Conservation (phyloP, 2,329 filamentous ascomycete genomes). For the Coniochaeta sp. region DNA sequence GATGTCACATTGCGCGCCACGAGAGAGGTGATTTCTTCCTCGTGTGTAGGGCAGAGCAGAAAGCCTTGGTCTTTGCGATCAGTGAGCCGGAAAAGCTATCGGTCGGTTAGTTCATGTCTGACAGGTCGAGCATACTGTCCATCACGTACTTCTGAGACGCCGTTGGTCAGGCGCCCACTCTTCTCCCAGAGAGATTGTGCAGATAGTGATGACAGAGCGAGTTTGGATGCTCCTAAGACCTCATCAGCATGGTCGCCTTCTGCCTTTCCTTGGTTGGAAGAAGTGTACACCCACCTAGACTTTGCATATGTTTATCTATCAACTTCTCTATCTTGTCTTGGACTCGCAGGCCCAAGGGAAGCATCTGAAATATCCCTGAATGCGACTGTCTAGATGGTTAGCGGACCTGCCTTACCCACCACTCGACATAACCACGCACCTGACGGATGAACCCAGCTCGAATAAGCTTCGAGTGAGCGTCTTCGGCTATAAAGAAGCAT, state of each 20-base stretch:
- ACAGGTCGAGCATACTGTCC: neutral
- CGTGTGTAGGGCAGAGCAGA: conserved; percentile 85
- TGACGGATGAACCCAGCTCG: conserved; percentile 68
- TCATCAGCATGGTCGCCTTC: neutral
- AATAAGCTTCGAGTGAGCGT: conserved; percentile 59
- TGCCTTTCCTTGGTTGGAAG: neutral
- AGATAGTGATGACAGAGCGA: conserved; percentile 78
- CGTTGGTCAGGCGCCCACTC: conserved; percentile 71
- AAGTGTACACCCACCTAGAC: conserved; percentile 45
- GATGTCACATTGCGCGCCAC: conserved; percentile 68
- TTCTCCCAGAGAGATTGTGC: conserved; percentile 76
- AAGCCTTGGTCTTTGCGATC: conserved; percentile 71
- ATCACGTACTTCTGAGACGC: conserved; percentile 59
- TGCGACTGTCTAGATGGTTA: conserved; percentile 53
- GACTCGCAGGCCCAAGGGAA: conserved; percentile 79
- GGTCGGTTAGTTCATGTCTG: neutral
- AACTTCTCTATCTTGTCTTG: conserved; percentile 81
- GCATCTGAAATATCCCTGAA: conserved; percentile 83
- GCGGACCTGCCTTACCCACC: neutral
- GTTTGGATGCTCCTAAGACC: conserved; percentile 61
- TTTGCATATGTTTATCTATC: conserved; percentile 83
- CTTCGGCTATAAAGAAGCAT: conserved; percentile 26
- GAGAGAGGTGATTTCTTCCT: conserved; percentile 87
- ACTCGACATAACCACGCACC: conserved; percentile 30
- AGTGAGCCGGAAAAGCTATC: conserved; percentile 66